Base-by-base conservation (phyloP, 108 stramenopile genomes). In the Chaetoceros tenuissimus region DNA sequence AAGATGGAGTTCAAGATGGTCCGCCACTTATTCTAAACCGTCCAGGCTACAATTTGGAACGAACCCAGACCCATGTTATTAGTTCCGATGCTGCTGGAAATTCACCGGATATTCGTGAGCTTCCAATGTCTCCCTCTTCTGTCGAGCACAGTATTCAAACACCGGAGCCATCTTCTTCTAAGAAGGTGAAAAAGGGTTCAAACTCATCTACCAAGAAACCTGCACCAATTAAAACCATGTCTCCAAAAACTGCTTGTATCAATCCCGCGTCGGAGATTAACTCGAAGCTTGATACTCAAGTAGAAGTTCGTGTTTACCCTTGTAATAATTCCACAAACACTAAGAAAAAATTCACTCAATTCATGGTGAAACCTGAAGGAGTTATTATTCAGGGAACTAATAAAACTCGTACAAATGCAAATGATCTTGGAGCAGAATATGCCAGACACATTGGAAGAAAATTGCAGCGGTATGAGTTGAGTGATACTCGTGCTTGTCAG, bases 401-500 rank as follows among this genome's bases (percentile, higher is more conserved):
- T 57, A 69, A 82, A 24, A 77, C 71, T 51, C 81, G 81, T 46
- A 71, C 68, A 46, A n/a, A 58, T 31, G 24, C 64, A 53, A 75
- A 67, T 46, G 91, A 92, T 51, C 58, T 92, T 28, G 92, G 84
- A 21, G 20, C 68, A 43, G 83, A 83, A 55, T 93, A 89, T 59
- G 83, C 83, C 54, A 58, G 47, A 40, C 79, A 88, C 49, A 77
- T 88, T 53, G 92, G 92, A 26, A 65, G 85, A 24, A 86, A 85
- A 56, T 69, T 93, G 28, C 81, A 77, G 52, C 78, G 85, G 17
- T 93, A 89, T 64, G 87, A 89, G 63, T 70, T 94, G 10, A 73
- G 72, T 25, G 94, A 95, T 61, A 83, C 87, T 7, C 74, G 90
- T 18, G 90, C 90, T 31, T 92, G 86, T 74, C 88, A 93, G 59